phyloP scores from a whole-genome alignment of 1,284 basidiomycete species.

The Exsudoporus floridanus region DNA sequence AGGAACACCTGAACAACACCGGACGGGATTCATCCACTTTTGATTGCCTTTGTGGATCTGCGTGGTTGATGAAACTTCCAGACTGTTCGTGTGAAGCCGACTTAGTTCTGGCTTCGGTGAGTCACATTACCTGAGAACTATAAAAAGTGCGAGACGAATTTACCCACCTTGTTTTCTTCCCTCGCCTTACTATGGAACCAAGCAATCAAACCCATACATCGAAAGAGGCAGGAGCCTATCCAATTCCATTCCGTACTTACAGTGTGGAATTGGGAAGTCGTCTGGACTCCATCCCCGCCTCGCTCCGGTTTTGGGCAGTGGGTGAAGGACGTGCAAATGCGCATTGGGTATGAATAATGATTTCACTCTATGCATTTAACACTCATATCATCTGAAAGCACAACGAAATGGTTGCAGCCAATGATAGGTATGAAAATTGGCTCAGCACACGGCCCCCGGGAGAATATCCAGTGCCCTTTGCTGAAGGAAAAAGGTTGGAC shows the following conservation, averaged over 20 bases:
- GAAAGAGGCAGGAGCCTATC: slow-evolving; percentile 18
- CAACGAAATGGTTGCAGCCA: not conserved
- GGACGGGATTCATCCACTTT: too few relatives aligned
- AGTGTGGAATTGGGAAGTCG: slow-evolving; percentile 15
- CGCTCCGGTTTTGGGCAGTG: slow-evolving; percentile 19
- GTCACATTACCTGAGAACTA: not conserved
- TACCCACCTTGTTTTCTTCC: not conserved
- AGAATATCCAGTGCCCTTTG: slow-evolving; percentile 19
- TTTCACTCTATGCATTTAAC: not conserved
- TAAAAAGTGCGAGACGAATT: not conserved
- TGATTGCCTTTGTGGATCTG: too few relatives aligned
- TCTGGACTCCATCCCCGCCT: slow-evolving; percentile 15
- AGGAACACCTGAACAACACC: too few relatives aligned
- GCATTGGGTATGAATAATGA: slow-evolving; percentile 17
- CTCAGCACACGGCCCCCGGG: slow-evolving; percentile 10
- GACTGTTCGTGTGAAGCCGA: not conserved
- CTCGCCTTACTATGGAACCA: not conserved
- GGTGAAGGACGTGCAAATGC: not conserved
- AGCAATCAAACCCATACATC: not conserved
- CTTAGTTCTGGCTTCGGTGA: not conserved
- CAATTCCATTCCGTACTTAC: slow-evolving; percentile 4
- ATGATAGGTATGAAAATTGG: slow-evolving; percentile 18
- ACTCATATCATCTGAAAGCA: slow-evolving; percentile 9
- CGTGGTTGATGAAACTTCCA: too few relatives aligned
- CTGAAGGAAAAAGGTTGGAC: not conserved